Conservation (phyloP, 2,329 filamentous ascomycete genomes). For the Fusarium hainanense region DNA sequence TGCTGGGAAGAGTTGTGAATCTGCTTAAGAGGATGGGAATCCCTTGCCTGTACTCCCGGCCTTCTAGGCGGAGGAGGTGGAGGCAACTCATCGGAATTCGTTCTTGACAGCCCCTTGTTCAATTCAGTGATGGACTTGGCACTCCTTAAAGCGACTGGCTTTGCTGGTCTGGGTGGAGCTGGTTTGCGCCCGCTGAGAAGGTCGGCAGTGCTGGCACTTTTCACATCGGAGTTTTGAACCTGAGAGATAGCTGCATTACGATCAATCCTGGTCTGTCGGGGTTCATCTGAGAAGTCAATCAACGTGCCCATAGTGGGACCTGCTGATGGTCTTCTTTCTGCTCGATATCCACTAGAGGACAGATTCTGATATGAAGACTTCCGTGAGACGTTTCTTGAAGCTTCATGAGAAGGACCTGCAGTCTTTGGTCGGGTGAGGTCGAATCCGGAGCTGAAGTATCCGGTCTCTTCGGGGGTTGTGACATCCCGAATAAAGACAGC, state of each 20-base stretch:
- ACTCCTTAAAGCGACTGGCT: slow-evolving; percentile 67
- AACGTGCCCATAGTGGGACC: slow-evolving; percentile 65
- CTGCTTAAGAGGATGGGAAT: slow-evolving; percentile 54
- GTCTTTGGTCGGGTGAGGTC: slow-evolving; percentile 45
- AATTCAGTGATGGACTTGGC: slow-evolving; percentile 49
- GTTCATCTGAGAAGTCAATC: slow-evolving; percentile 70
- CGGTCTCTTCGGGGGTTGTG: slow-evolving; percentile 76
- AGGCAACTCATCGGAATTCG: slow-evolving; percentile 38
- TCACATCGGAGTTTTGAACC: slow-evolving; percentile 39
- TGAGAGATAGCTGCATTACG: slow-evolving; percentile 50
- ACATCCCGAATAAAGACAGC: slow-evolving; percentile 96
- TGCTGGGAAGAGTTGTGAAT: slow-evolving; percentile 56
- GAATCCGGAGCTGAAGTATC: slow-evolving; percentile 79
- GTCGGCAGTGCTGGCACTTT: slow-evolving; percentile 46
- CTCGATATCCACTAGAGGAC: slow-evolving; percentile 24
- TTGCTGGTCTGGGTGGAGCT: slow-evolving; percentile 67
- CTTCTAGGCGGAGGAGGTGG: slow-evolving; percentile 54
- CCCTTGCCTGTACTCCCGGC: slow-evolving; percentile 37
- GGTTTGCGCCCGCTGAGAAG: slow-evolving; percentile 49
- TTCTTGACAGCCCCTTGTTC: slow-evolving; percentile 39
- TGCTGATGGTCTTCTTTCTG: slow-evolving; percentile 43
- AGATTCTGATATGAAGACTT: slow-evolving; percentile 46
- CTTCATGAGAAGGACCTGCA: slow-evolving; percentile 46
- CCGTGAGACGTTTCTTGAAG: slow-evolving; percentile 27
- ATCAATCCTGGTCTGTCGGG: slow-evolving; percentile 53